phyloP scores from a whole-genome alignment of 208 protist species.

The Novymonas esmeraldas region DNA sequence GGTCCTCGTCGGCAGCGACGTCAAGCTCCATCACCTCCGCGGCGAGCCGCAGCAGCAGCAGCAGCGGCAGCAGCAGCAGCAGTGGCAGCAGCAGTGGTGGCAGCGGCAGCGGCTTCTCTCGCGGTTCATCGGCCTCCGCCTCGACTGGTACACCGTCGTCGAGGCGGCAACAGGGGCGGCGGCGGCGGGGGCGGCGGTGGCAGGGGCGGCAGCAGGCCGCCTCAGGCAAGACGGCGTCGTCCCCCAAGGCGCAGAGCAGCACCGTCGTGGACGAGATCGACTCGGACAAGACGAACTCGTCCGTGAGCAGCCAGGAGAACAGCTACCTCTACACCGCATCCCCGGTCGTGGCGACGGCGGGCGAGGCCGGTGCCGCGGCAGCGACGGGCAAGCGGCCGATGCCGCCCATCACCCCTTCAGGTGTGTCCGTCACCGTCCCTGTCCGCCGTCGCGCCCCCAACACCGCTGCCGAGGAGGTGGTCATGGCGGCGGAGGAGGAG shows the following conservation, averaged over 20 bases:
- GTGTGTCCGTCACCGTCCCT: neutral
- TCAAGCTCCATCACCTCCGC: conserved; percentile 8
- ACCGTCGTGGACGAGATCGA: neutral
- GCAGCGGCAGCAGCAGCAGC: too few relatives aligned
- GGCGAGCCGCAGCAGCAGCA: neutral
- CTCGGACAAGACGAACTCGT: conserved; percentile 22
- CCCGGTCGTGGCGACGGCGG: neutral
- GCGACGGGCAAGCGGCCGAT: conserved; percentile 1
- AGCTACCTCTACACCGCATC: conserved; percentile 10
- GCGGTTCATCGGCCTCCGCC: too few relatives aligned
- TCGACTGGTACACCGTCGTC: too few relatives aligned
- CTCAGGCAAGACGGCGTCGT: neutral
- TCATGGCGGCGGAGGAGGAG: too few relatives aligned
- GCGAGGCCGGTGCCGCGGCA: neutral
- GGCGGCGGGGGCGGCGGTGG: too few relatives aligned
- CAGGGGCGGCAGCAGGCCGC: too few relatives aligned
- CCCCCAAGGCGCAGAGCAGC: neutral
- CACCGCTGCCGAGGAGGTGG: conserved; percentile 1
- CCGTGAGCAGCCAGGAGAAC: conserved; percentile 17
- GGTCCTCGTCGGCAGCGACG: conserved; percentile 10
- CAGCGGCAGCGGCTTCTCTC: too few relatives aligned
- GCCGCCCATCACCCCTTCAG: neutral
- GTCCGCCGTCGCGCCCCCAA: neutral
- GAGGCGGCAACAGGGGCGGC: too few relatives aligned
- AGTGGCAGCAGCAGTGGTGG: too few relatives aligned